Evolutionary conservation across 1,139 yeast genomes (phyloP).

Genomic region (Hyphopichia fennica): DNA sequence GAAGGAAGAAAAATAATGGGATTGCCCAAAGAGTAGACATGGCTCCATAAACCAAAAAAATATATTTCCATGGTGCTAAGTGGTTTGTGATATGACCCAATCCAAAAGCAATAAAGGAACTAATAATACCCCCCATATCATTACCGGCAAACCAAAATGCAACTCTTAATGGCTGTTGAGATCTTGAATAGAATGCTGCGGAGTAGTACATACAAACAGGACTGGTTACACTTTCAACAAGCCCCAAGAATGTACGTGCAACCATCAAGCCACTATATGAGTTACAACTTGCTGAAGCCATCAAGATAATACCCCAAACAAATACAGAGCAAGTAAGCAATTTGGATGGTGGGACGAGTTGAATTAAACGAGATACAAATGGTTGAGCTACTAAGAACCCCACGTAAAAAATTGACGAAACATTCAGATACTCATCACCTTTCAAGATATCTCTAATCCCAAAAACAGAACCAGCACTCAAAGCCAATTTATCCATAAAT

Average conservation of each 20-base stretch:
- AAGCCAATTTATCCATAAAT: slow-evolving; percentile 17
- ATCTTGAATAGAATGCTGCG: slow-evolving; percentile 19
- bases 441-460: slow-evolving; percentile 26
- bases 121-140: slow-evolving; percentile 53
- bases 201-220: slow-evolving; percentile 13
- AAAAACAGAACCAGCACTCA: slow-evolving; percentile 41
- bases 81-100: slow-evolving; percentile 15
- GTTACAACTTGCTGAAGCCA: not conserved
- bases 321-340: not conserved
- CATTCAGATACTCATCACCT: slow-evolving; percentile 19
- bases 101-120: slow-evolving; percentile 56
- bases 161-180: slow-evolving; percentile 48
- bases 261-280: not conserved
- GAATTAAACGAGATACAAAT: not conserved
- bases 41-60: slow-evolving; percentile 9
- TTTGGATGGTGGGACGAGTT: not conserved
- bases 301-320: not conserved
- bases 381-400: slow-evolving; percentile 9
- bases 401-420: slow-evolving; percentile 18
- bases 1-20: slow-evolving; percentile 20
- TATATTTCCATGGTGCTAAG: slow-evolving; percentile 7
- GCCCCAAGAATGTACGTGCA: not conserved
- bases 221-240: not conserved
- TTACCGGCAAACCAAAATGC: slow-evolving; percentile 51
- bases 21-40: slow-evolving; percentile 12